phyloP scores from a whole-genome alignment of 768 basidiomycete species.

The Boletus patriciae region DNA sequence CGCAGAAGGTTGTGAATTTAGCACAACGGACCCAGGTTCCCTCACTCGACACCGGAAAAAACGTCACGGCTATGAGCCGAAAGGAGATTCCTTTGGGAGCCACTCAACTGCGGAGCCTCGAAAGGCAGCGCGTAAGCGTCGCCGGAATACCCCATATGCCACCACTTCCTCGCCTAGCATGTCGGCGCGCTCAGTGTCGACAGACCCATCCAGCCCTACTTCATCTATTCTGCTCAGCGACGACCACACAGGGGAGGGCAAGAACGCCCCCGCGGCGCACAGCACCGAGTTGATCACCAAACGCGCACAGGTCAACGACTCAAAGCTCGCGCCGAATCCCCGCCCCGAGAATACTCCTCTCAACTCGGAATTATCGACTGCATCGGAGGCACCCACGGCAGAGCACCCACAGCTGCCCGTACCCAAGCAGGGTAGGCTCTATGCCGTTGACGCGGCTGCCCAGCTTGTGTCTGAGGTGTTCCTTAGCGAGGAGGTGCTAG shows the following conservation, averaged over 20 bases:
- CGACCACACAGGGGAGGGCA: neutral
- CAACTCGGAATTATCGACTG: no score
- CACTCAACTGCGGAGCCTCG: no score
- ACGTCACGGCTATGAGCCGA: constrained; percentile 7
- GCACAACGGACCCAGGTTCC: neutral
- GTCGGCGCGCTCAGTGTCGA: no score
- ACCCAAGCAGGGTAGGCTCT: neutral
- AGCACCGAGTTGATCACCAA: neutral
- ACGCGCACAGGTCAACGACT: neutral
- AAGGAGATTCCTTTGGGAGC: neutral
- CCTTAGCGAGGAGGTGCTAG: no score
- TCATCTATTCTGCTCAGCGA: no score
- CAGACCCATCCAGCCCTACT: no score
- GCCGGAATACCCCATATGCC: no score
- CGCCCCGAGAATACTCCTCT: no score
- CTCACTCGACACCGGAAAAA: neutral
- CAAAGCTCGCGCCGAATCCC: neutral
- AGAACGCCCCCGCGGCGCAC: neutral
- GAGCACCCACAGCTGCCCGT: neutral
- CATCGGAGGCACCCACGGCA: no score
- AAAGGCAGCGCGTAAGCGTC: no score
- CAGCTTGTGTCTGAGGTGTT: no score
- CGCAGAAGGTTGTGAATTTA: neutral
- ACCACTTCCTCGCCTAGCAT: no score
- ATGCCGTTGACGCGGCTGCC: neutral